Percentiles rank a stretch among this genome's conserved stretches.
These are phyloP conservation scores for Pseudonitzschia multistriata DNA, from an alignment of 108 stramenopile species.

Conservation along the genomic window DNA sequence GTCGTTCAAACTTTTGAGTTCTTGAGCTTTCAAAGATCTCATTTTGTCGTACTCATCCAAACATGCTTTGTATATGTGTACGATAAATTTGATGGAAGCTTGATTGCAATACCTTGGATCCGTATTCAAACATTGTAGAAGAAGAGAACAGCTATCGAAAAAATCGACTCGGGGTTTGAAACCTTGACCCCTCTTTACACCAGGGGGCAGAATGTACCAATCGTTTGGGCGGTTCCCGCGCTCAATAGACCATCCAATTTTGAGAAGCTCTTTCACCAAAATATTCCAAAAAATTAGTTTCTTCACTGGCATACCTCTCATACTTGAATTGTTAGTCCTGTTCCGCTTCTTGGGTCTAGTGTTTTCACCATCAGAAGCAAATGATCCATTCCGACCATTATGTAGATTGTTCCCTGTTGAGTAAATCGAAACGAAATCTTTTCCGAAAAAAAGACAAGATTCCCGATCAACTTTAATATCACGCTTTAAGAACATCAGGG, in stretches of 20 bases:
- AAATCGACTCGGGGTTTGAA: slow-evolving; percentile 36
- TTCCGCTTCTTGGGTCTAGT: not conserved
- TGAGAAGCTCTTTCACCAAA: not conserved
- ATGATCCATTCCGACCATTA: no score
- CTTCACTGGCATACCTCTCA: not conserved
- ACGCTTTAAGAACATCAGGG: not conserved
- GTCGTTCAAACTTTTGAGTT: not conserved
- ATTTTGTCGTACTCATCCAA: slow-evolving; percentile 13
- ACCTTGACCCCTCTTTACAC: slow-evolving; percentile 36
- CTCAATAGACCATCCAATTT: slow-evolving; percentile 9
- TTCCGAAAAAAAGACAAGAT: slow-evolving; percentile 4
- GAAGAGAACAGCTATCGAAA: slow-evolving; percentile 28
- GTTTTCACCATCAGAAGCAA: not conserved
- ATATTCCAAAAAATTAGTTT: slow-evolving; percentile 19
- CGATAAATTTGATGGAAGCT: slow-evolving; percentile 11
- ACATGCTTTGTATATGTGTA: slow-evolving; percentile 15
- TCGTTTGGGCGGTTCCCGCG: slow-evolving; percentile 34
- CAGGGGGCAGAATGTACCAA: slow-evolving; percentile 41
- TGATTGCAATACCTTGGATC: slow-evolving; percentile 26
- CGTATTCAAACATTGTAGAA: slow-evolving; percentile 21
- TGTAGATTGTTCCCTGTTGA: slow-evolving; percentile 1
- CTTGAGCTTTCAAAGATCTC: not conserved
- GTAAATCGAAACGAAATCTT: not conserved
- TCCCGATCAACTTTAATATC: not conserved
- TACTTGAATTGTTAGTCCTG: not conserved